Evolutionary conservation across 2,329 filamentous ascomycete genomes (phyloP).

Genomic region (Colletotrichum magnum): DNA sequence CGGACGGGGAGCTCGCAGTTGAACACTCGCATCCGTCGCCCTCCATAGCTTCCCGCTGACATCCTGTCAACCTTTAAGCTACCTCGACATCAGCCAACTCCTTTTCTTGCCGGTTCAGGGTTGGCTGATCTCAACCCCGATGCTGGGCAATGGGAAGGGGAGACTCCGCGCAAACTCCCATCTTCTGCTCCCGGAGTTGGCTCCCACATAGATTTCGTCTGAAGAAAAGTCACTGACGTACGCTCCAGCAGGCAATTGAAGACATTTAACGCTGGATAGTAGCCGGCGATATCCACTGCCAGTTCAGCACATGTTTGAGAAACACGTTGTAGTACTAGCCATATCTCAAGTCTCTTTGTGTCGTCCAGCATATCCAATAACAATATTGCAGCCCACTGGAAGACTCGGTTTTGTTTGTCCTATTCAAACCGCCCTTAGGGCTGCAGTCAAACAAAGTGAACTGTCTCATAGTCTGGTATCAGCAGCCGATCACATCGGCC

Average conservation of each 20-base stretch:
- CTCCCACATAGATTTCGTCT: slow-evolving; percentile 5
- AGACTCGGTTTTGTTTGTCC: not conserved
- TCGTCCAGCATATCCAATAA: not conserved
- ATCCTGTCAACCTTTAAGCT: slow-evolving; percentile 1
- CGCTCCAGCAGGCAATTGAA: not conserved
- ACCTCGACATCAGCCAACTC: not conserved
- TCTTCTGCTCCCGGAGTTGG: not conserved
- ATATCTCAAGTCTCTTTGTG: not conserved
- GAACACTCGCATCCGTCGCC: not conserved
- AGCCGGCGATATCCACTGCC: not conserved
- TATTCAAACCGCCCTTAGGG: not conserved
- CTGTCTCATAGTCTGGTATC: not conserved
- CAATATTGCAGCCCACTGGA: not conserved
- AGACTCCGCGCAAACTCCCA: not conserved
- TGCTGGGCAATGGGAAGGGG: not conserved
- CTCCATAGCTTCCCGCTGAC: not conserved
- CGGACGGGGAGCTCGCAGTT: slow-evolving; percentile 2
- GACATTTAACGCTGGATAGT: not conserved
- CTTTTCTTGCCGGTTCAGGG: not conserved
- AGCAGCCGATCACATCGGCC: not conserved
- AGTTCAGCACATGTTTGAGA: not conserved
- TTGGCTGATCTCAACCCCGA: not conserved
- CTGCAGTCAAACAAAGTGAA: slow-evolving; percentile 2
- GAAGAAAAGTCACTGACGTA: not conserved
- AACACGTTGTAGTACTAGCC: not conserved